Conservation (phyloP, 2,329 filamentous ascomycete genomes). For the Phaeoacremonium minimum region DNA sequence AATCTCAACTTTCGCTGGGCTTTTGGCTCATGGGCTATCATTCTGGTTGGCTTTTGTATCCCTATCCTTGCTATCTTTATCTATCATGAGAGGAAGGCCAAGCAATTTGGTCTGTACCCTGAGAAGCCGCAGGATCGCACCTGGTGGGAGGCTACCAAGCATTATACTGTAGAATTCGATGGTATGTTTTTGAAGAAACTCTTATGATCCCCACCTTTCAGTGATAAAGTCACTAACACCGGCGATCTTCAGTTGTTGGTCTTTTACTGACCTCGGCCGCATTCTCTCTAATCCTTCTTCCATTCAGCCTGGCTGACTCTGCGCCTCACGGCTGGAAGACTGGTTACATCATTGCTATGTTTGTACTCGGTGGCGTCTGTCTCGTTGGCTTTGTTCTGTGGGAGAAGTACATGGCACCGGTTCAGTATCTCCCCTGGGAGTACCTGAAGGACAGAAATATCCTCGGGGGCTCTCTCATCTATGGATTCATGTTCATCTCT, state of each 20-base stretch:
- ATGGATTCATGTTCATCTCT: slow-evolving; percentile 39
- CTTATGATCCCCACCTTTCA: too few species aligned
- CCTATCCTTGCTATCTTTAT: slow-evolving; percentile 56
- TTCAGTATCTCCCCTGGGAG: slow-evolving; percentile 46
- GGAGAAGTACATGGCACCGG: slow-evolving; percentile 49
- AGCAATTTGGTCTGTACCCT: slow-evolving; percentile 43
- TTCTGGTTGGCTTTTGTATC: slow-evolving; percentile 53
- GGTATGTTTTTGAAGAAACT: slow-evolving; percentile 8
- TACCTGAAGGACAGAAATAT: slow-evolving; percentile 41
- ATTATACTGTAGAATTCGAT: slow-evolving; percentile 62
- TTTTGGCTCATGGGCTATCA: slow-evolving; percentile 61
- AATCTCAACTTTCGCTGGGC: slow-evolving; percentile 62
- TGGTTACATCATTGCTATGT: slow-evolving; percentile 19
- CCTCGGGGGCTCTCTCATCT: slow-evolving; percentile 43
- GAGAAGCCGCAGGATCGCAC: slow-evolving; percentile 37
- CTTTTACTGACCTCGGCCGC: slow-evolving; percentile 49
- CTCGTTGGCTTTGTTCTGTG: slow-evolving; percentile 42
- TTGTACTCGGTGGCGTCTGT: slow-evolving; percentile 45
- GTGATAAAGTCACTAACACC: slow-evolving; percentile 10
- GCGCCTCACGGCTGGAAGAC: slow-evolving; percentile 18
- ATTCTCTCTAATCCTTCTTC: slow-evolving; percentile 55
- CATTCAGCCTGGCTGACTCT: slow-evolving; percentile 47
- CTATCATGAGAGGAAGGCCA: slow-evolving; percentile 57
- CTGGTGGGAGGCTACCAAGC: slow-evolving; percentile 36
- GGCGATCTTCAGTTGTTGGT: slow-evolving; percentile 31